Base-by-base conservation (phyloP, 1,284 basidiomycete genomes). In the Anthracocystis setariae region DNA sequence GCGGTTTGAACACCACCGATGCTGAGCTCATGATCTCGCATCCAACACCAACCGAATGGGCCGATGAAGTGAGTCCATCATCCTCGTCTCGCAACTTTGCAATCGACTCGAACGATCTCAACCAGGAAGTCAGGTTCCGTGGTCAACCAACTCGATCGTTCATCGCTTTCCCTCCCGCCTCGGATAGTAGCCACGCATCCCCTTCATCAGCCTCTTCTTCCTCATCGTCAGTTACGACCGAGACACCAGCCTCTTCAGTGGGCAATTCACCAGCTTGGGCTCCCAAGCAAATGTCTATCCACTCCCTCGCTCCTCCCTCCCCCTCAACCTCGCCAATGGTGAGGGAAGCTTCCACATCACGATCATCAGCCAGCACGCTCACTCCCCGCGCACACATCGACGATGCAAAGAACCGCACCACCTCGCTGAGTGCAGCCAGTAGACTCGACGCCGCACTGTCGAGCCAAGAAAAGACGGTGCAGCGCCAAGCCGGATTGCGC, bases 21-120 rank as follows among this genome's bases (percentile, higher is more conserved):
- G 68, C 68, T 12, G 68, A 71, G 38, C 51, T 71, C 8, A 51
- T 71, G 33, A 62, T 71, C 8, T 58, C 62, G 1, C 29, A 71
- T 38, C 68, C 68, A 0, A 32, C 43, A 9, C 62, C 68, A 1
- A 62, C 68, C 32, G 55, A 61, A 10, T 71, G 68, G 68, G 68
- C 68, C 0, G 68, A 71, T 20, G 68, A 66, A 9, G 3, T 29
- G 18, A 29, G 48, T 15, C 46, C 53, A 46, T n/a, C 35, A 15
- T 32, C 40, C n/a, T n/a, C 29, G 12, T 5, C 29, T 7, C 5
- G 29, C 29, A 29, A 7, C 23, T 33, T 39, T 39, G 27, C 17
- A 21, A 24, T 53, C 20, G 35, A 10, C 21, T 12, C 13, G 15
- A 24, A n/a, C 24, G 37, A 42, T 9, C 20, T 69, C 15, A 42